A percentile compares a stretch with the other conserved stretches of the same genome.
phyloP scores from a whole-genome alignment of 768 basidiomycete genomes.

The Omphalotus guepiniiformis region DNA sequence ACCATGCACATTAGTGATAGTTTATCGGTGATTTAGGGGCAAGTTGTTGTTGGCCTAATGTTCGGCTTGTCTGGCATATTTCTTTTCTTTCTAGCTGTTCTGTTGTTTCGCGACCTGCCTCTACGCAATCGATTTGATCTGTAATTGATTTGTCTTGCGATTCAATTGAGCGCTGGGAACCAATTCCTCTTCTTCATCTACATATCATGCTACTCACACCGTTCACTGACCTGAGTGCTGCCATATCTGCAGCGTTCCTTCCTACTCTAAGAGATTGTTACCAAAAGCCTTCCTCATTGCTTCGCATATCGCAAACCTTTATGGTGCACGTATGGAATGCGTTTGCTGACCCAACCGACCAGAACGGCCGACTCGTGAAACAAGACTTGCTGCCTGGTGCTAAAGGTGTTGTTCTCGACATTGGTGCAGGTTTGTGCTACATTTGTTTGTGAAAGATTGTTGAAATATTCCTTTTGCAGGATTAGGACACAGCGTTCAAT shows the following conservation, averaged over 20 bases:
- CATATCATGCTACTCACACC: too few species aligned
- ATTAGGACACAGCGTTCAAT: slow-evolving; percentile 57
- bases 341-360: slow-evolving; percentile 32
- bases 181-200: too few species aligned
- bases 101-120: too few species aligned
- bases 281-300: slow-evolving; percentile 26
- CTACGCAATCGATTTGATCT: too few species aligned
- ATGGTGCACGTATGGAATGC: slow-evolving; percentile 38
- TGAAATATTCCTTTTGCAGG: slow-evolving; percentile 31
- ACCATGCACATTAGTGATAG: too few species aligned
- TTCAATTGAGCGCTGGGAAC: too few species aligned
- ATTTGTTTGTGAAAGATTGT: neutral
- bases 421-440: slow-evolving; percentile 1
- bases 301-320: slow-evolving; percentile 34
- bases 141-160: too few species aligned
- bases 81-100: too few species aligned
- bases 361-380: slow-evolving; percentile 25
- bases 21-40: too few species aligned
- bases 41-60: too few species aligned
- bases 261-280: slow-evolving; percentile 31
- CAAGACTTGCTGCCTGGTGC: slow-evolving; percentile 1
- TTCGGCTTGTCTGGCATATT: too few species aligned
- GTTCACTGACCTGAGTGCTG: slow-evolving; percentile 26
- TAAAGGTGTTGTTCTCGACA: neutral
- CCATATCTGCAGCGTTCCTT: slow-evolving; percentile 26